Conservation (phyloP, 306 rosid species). For the Lotus japonicus region DNA sequence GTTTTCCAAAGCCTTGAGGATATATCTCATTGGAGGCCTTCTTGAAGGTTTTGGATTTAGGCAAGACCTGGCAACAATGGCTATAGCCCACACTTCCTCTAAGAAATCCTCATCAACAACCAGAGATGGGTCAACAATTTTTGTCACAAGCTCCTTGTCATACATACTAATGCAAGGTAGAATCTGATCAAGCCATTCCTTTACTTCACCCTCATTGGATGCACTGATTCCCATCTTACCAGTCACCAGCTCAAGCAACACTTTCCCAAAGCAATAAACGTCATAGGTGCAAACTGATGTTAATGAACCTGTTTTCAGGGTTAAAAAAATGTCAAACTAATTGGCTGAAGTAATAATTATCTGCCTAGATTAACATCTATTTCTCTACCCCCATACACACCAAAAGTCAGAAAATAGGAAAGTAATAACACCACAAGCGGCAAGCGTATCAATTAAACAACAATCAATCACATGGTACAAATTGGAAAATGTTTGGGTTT, state of each 20-base stretch:
- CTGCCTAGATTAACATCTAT: not conserved
- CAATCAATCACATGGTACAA: not conserved
- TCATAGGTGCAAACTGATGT: conserved; percentile 72
- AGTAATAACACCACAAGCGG: not conserved
- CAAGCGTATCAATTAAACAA: not conserved
- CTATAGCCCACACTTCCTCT: conserved; percentile 98
- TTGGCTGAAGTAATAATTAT: not conserved
- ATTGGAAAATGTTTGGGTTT: too few relatives aligned
- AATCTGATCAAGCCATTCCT: conserved; percentile 56
- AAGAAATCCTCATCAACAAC: conserved; percentile 83
- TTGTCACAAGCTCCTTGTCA: conserved; percentile 77
- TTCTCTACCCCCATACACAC: not conserved
- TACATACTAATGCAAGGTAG: conserved; percentile 61
- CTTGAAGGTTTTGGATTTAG: conserved; percentile 79
- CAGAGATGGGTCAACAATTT: conserved; percentile 76
- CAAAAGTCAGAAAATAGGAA: not conserved
- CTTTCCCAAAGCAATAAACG: conserved; percentile 91
- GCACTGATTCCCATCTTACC: conserved; percentile 83
- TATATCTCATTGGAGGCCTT: conserved; percentile 79
- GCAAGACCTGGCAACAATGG: conserved; percentile 91
- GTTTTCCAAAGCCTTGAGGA: conserved; percentile 87
- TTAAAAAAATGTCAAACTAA: conserved; percentile 16
- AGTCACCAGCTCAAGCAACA: conserved; percentile 82
- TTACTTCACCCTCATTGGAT: conserved; percentile 43
- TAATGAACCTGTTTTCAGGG: conserved; percentile 54